These are phyloP conservation scores for Dianthus caryophyllus DNA, from an alignment of 148 eudicot species.

Conservation along the genomic window DNA sequence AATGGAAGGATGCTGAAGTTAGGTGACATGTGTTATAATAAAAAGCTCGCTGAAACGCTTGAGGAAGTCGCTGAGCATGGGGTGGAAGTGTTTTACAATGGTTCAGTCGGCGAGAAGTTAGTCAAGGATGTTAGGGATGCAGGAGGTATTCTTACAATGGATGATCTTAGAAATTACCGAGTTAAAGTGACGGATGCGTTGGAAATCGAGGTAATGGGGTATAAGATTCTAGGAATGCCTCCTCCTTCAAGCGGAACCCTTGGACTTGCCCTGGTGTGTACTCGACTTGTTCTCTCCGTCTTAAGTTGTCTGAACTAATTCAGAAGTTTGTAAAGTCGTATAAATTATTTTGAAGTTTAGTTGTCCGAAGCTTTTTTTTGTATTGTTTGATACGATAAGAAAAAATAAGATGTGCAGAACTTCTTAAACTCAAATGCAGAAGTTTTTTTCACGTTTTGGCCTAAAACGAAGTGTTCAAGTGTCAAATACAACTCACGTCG, in stretches of 20 bases:
- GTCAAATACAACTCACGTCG: background rate
- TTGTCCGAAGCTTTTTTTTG: no score
- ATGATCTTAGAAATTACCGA: slow-evolving; percentile 64
- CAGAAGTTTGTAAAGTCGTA: no score
- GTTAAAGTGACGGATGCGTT: slow-evolving; percentile 55
- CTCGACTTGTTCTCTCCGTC: background rate
- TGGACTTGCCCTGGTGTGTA: slow-evolving; percentile 72
- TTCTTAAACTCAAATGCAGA: no score
- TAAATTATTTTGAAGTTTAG: no score
- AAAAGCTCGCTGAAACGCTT: slow-evolving; percentile 56
- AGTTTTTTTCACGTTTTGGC: background rate
- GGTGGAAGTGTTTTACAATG: slow-evolving; percentile 57
- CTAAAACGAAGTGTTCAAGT: no score
- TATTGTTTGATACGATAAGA: no score
- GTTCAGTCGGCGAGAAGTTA: slow-evolving; percentile 61
- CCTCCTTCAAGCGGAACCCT: slow-evolving; percentile 92
- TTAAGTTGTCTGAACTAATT: no score
- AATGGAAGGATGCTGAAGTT: slow-evolving; percentile 52
- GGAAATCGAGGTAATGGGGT: slow-evolving; percentile 62
- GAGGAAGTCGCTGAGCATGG: slow-evolving; percentile 73
- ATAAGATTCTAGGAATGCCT: slow-evolving; percentile 75
- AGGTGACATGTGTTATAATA: slow-evolving; percentile 80
- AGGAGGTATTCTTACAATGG: slow-evolving; percentile 87
- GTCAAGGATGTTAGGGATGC: slow-evolving; percentile 63
- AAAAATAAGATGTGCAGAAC: no score